A percentile compares a stretch with the other conserved stretches of the same genome.
Evolutionary conservation across 2,329 filamentous ascomycete species (phyloP).

Genomic region (Aspergillus brasiliensis): DNA sequence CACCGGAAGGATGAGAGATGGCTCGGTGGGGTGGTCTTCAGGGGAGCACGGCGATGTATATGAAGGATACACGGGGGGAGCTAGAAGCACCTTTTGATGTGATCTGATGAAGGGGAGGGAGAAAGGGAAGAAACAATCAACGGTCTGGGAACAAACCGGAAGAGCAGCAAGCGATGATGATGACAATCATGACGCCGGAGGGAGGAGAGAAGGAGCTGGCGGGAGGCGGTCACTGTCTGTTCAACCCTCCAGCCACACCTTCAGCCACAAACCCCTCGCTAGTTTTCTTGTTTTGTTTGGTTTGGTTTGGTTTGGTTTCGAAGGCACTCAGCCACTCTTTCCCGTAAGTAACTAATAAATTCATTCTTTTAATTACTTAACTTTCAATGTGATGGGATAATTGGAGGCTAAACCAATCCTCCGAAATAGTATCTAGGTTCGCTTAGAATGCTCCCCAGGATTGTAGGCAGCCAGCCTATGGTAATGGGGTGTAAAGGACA

Average conservation of each 20-base stretch:
- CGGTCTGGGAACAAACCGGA: conserved; percentile 4
- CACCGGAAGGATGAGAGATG: conserved; percentile 34
- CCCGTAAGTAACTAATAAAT: too few relatives aligned
- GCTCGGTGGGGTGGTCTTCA: conserved; percentile 12
- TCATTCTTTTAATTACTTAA: too few relatives aligned
- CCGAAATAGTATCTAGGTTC: background rate
- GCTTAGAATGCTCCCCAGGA: too few relatives aligned
- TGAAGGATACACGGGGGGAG: background rate
- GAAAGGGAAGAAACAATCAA: background rate
- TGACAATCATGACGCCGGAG: conserved; percentile 22
- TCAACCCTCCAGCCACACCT: conserved; percentile 5
- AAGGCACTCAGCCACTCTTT: background rate
- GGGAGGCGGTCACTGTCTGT: conserved; percentile 21
- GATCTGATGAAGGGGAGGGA: background rate
- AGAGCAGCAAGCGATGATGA: conserved; percentile 16
- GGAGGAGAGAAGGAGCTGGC: conserved; percentile 16
- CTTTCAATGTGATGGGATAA: background rate
- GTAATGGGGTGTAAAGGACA: background rate
- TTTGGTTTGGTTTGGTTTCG: background rate
- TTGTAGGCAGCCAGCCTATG: background rate
- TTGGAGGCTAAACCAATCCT: background rate
- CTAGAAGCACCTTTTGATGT: background rate
- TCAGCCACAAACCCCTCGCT: conserved; percentile 1
- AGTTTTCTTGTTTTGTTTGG: background rate
- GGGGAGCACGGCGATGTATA: background rate